phyloP scores from a whole-genome alignment of 495 filamentous ascomycete species.

The Xylaria intraflava region DNA sequence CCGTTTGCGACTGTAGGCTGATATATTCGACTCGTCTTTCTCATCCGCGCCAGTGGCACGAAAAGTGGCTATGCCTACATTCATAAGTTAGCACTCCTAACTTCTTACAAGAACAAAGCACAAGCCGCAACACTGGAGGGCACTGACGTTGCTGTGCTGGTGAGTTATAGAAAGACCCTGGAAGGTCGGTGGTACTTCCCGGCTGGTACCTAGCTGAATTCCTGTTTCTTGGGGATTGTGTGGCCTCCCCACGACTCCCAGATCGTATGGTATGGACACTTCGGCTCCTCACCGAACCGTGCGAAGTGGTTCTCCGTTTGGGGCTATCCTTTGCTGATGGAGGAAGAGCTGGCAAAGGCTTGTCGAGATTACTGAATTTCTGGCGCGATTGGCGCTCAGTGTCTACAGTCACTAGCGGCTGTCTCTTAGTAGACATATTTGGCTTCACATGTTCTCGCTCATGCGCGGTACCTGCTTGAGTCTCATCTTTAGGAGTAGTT shows the following conservation, averaged over 20 bases:
- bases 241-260: not conserved
- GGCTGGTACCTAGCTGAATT: slow-evolving; percentile 7
- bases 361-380: slow-evolving; percentile 6
- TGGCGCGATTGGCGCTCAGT: slow-evolving; percentile 8
- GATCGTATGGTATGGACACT: slow-evolving; percentile 26
- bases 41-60: slow-evolving; percentile 3
- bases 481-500: slow-evolving; percentile 16
- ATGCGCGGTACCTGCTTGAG: slow-evolving; percentile 6
- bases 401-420: not conserved
- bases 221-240: slow-evolving; percentile 3
- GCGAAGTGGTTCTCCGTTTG: slow-evolving; percentile 14
- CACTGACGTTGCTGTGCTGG: slow-evolving; percentile 19
- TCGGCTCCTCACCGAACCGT: slow-evolving; percentile 21
- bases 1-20: slow-evolving; percentile 13
- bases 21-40: slow-evolving; percentile 11
- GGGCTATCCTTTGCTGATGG: slow-evolving; percentile 1
- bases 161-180: slow-evolving; percentile 12
- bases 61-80: slow-evolving; percentile 11
- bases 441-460: slow-evolving; percentile 1
- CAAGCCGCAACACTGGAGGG: not conserved
- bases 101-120: not conserved
- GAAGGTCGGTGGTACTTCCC: slow-evolving; percentile 12
- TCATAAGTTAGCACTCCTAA: slow-evolving; percentile 1
- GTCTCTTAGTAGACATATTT: slow-evolving; percentile 2
- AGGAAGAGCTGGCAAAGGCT: slow-evolving; percentile 1